phyloP scores from a whole-genome alignment of 441 rosid genomes.

The Macaranga tanarius region DNA sequence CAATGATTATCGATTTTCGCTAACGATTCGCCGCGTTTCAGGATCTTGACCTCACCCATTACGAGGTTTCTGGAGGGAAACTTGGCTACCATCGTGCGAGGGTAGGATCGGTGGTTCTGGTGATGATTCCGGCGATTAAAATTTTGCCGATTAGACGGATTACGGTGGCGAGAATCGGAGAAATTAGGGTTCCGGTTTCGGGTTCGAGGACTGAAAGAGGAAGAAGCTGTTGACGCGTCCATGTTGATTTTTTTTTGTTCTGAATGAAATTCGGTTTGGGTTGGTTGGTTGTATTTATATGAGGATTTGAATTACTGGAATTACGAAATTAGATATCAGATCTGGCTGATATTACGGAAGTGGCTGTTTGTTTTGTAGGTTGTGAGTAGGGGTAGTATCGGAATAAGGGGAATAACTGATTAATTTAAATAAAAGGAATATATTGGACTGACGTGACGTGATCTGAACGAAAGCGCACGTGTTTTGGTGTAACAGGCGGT shows the following conservation, averaged over 20 bases:
- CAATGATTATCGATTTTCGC: constrained; percentile 12
- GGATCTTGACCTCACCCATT: constrained; percentile 62
- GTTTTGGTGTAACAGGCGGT: neutral
- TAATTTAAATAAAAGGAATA: neutral
- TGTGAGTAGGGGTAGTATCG: no score
- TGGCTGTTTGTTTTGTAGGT: no score
- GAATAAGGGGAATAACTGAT: neutral
- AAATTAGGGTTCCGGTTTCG: constrained; percentile 7
- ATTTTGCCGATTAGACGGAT: constrained; percentile 5
- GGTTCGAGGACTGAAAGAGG: neutral
- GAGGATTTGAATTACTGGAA: neutral
- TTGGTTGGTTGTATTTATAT: no score
- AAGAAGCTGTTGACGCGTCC: neutral
- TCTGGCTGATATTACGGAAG: neutral
- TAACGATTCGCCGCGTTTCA: constrained; percentile 64
- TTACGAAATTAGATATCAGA: neutral
- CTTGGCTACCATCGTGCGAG: constrained; percentile 31
- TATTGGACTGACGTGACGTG: neutral
- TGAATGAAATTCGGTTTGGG: no score
- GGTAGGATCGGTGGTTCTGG: neutral
- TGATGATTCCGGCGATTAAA: neutral
- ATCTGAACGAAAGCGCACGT: neutral
- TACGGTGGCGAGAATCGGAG: constrained; percentile 31
- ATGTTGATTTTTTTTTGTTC: no score
- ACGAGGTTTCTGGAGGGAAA: constrained; percentile 40